Evolutionary conservation across 192 early-diverging fungal species (phyloP).

Genomic region (Coemansia sp.): DNA sequence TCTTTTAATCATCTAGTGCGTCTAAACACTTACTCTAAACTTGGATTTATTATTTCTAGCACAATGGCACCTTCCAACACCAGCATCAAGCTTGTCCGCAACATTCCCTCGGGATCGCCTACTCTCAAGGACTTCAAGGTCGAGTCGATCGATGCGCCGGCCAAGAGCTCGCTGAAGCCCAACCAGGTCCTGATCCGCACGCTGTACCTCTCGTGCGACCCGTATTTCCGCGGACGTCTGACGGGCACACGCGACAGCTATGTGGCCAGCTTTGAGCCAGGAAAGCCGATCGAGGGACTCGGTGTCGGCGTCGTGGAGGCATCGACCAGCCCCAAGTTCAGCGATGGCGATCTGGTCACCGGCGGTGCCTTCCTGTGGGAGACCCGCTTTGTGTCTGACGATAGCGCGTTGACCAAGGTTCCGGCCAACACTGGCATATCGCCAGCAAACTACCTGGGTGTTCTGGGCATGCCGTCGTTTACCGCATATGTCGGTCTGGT

Average conservation of each 20-base stretch:
- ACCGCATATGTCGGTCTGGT: constrained; percentile 74
- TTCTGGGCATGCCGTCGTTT: constrained; percentile 80
- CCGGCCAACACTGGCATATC: constrained; percentile 44
- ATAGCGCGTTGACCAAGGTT: constrained; percentile 14
- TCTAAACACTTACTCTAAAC: no score
- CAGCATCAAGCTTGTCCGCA: constrained; percentile 15
- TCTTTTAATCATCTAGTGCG: neutral
- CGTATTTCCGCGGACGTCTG: constrained; percentile 14
- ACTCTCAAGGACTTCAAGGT: constrained; percentile 30
- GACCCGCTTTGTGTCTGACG: constrained; percentile 28
- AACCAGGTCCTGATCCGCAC: constrained; percentile 16
- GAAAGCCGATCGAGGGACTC: constrained; percentile 60
- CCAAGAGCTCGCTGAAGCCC: constrained; percentile 7
- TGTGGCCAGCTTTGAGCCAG: constrained; percentile 15
- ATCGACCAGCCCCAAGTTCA: constrained; percentile 59
- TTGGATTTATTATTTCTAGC: neutral
- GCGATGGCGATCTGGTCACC: constrained; percentile 65
- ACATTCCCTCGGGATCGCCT: constrained; percentile 20
- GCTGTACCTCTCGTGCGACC: constrained; percentile 14
- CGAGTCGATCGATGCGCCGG: constrained; percentile 11
- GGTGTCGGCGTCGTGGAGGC: constrained; percentile 67
- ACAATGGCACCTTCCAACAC: constrained; percentile 22
- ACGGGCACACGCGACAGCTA: constrained; percentile 12
- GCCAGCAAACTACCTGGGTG: constrained; percentile 61
- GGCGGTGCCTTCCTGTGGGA: constrained; percentile 61